Evolutionary conservation across 192 early-diverging fungal species (phyloP).

Genomic region (Ambispora gerdemannii): DNA sequence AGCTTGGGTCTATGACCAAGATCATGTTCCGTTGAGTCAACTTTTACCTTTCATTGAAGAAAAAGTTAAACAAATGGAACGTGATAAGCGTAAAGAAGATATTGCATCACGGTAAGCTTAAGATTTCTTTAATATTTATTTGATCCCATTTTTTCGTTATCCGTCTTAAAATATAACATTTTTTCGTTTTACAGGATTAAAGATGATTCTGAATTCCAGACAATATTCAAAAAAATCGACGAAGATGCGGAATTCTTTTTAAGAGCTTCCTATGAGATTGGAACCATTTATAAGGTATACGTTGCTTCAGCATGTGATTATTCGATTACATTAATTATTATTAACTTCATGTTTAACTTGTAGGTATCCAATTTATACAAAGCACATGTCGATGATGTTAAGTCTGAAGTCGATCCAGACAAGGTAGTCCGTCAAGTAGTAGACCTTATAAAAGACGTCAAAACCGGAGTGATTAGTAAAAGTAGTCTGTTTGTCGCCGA

Average conservation of each 20-base stretch:
- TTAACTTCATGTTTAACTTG: background rate
- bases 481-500: constrained; percentile 31
- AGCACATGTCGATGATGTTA: constrained; percentile 27
- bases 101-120: constrained; percentile 16
- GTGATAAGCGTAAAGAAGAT: constrained; percentile 30
- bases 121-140: background rate
- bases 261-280: constrained; percentile 25
- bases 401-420: constrained; percentile 22
- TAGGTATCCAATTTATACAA: constrained; percentile 29
- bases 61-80: constrained; percentile 28
- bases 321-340: too few species aligned
- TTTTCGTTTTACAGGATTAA: constrained; percentile 17
- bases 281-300: constrained; percentile 27
- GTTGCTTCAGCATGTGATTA: background rate
- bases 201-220: constrained; percentile 21
- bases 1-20: constrained; percentile 29
- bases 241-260: constrained; percentile 31
- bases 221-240: constrained; percentile 26
- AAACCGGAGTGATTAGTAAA: constrained; percentile 30
- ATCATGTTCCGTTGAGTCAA: constrained; percentile 14
- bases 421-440: constrained; percentile 26
- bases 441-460: constrained; percentile 30
- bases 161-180: background rate
- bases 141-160: background rate
- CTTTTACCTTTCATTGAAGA: constrained; percentile 24